Evolutionary conservation across 192 early-diverging fungal species (phyloP).

Genomic region (Podila epicladia): DNA sequence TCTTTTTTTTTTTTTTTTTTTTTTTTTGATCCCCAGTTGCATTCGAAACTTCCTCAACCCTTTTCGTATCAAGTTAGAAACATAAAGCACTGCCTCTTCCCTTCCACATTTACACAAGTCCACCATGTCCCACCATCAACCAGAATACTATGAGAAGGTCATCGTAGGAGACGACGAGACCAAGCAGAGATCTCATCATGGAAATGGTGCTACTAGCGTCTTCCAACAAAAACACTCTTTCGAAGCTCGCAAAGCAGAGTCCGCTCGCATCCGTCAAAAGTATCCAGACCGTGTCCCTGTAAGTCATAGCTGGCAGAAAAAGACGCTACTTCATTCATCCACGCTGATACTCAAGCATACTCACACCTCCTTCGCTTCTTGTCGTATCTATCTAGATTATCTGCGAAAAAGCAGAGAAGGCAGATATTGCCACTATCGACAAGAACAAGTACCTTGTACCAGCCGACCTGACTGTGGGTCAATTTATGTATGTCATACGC

Average conservation of each 20-base stretch:
- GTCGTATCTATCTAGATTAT: conserved; percentile 60
- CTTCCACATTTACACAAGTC: not conserved
- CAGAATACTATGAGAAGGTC: not conserved
- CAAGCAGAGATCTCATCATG: not conserved
- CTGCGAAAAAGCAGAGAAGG: conserved; percentile 97
- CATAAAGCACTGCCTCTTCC: no score
- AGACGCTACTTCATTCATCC: not conserved
- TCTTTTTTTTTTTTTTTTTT: no score
- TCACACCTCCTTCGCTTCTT: not conserved
- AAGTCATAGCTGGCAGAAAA: conserved; percentile 9
- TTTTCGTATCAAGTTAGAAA: no score
- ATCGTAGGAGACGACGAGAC: not conserved
- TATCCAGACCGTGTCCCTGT: conserved; percentile 92
- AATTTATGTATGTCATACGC: conserved; percentile 97
- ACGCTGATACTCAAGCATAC: not conserved
- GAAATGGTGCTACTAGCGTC: conserved; percentile 44
- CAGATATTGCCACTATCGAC: conserved; percentile 95
- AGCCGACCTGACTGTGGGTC: conserved; percentile 94
- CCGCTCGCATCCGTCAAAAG: conserved; percentile 95
- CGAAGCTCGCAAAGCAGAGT: conserved; percentile 96
- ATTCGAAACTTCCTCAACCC: no score
- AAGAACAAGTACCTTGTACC: conserved; percentile 99
- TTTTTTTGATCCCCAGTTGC: no score
- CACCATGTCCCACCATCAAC: not conserved
- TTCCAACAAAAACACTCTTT: conserved; percentile 98